Base-by-base conservation (phyloP, 352 stramenopile genomes). In the Globisporangium takayamanum region DNA sequence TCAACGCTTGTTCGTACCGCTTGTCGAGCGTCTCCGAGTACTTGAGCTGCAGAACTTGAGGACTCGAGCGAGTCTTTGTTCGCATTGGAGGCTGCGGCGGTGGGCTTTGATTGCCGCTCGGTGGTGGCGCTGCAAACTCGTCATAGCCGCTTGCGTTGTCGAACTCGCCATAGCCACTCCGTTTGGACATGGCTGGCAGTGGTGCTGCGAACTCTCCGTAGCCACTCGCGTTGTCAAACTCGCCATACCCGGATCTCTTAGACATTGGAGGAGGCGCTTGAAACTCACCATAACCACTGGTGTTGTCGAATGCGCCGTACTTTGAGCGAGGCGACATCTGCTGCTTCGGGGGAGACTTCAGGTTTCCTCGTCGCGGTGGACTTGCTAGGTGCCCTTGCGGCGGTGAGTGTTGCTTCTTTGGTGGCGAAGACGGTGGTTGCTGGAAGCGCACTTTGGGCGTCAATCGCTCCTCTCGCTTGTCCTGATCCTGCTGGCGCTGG, bases 1-100 rank as follows among this genome's bases (percentile, higher is more conserved):
- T 62, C 25, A 83, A 60, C 2, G 72, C 75, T 41, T 67, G 69
- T n/a, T 73, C 60, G 57, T 87, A 87, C 42, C 80, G 48, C 37
- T 54, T 59, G 41, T 70, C 64, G 25, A 72, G 57, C 12, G 52
- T 53, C 8, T 67, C 50, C 6, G 60, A 74, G 14, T 57, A 48
- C 48, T 66, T 72, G 44, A 69, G 42, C 3, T 50, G 26, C 18
- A 68, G 62, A 12, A 2, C 7, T n/a, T 36, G 25, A 12, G 22
- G n/a, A 52, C 33, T 53, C 15, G 47, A n/a, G n/a, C 18, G 47
- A 28, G 8, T 22, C 3, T 11, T 4, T 16, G 22, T 20, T 20
- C 14, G 20, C 47, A 20, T 12, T 37, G 16, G 47, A 3, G 7
- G 45, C 3, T 36, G 52, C 10, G 28, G 18, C 26, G 57, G 45